Evolutionary conservation across 768 basidiomycete species (phyloP).

Genomic region (Suillus lakei): DNA sequence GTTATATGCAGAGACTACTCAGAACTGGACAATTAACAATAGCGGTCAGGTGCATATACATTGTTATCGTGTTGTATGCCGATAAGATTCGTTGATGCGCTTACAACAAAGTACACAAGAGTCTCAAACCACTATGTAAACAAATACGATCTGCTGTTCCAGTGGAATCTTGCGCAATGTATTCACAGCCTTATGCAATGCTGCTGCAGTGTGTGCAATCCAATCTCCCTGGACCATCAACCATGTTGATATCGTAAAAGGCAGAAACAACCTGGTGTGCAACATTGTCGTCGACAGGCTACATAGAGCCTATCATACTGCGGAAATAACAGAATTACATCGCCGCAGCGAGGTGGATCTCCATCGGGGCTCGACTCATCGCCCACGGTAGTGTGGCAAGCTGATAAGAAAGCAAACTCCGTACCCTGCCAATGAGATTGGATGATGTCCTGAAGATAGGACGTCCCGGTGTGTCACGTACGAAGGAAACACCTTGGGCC

Average conservation of each 20-base stretch:
- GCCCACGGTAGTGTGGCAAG: conserved; percentile 35
- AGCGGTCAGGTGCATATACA: too few species aligned
- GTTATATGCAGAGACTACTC: neutral
- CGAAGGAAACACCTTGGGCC: conserved; percentile 16
- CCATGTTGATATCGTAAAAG: conserved; percentile 29
- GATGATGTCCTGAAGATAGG: conserved; percentile 21
- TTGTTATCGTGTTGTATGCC: too few species aligned
- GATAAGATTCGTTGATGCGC: too few species aligned
- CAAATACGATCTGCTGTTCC: conserved; percentile 30
- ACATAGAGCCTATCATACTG: conserved; percentile 41
- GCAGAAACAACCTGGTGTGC: conserved; percentile 19
- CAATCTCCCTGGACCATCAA: neutral
- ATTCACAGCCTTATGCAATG: conserved; percentile 23
- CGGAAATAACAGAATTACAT: conserved; percentile 41
- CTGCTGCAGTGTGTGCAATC: neutral
- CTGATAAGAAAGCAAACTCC: conserved; percentile 38
- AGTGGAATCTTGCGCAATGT: conserved; percentile 22
- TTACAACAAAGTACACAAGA: too few species aligned
- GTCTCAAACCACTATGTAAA: too few species aligned
- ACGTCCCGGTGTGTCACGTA: neutral
- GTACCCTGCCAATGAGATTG: conserved; percentile 13
- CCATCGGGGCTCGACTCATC: conserved; percentile 29
- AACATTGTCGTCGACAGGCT: conserved; percentile 35
- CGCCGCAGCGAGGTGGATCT: conserved; percentile 37
- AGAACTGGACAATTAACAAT: neutral